These are phyloP conservation scores for Umbelopsis sp. DNA, from an alignment of 192 early-diverging fungal genomes.

Conservation along the genomic window DNA sequence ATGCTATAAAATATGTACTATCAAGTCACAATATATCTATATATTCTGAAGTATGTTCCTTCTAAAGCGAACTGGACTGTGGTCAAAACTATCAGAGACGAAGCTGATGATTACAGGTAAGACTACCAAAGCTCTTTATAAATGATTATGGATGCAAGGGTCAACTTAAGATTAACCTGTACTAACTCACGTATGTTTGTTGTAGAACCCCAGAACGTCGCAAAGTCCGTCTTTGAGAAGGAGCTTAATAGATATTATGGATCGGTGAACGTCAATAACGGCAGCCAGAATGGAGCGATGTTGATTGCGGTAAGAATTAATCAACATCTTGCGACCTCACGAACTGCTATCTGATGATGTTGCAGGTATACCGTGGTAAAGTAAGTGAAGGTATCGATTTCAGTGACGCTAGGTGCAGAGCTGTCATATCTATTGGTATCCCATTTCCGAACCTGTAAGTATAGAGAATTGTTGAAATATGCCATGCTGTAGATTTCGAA, in stretches of 20 bases:
- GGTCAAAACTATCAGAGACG: neutral
- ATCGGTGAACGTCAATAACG: neutral
- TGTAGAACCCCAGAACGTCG: constrained; percentile 18
- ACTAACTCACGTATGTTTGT: neutral
- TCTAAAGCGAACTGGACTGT: neutral
- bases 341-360: neutral
- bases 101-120: neutral
- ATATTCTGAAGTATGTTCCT: neutral
- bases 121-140: neutral
- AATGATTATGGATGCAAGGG: neutral
- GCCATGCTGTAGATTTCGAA: neutral
- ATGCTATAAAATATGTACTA: neutral
- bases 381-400: constrained; percentile 78
- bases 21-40: no score
- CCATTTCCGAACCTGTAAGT: constrained; percentile 53
- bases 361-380: constrained; percentile 67
- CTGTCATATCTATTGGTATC: constrained; percentile 65
- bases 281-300: constrained; percentile 45
- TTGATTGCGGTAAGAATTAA: constrained; percentile 56
- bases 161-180: neutral
- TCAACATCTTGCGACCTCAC: neutral
- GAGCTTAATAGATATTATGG: constrained; percentile 24
- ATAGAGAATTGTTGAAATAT: neutral
- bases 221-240: constrained; percentile 26
- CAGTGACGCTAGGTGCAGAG: constrained; percentile 64